Percentiles rank a stretch among this genome's conserved stretches.
Conservation (phyloP, 768 basidiomycete genomes). For the Lactarius tabidus region DNA sequence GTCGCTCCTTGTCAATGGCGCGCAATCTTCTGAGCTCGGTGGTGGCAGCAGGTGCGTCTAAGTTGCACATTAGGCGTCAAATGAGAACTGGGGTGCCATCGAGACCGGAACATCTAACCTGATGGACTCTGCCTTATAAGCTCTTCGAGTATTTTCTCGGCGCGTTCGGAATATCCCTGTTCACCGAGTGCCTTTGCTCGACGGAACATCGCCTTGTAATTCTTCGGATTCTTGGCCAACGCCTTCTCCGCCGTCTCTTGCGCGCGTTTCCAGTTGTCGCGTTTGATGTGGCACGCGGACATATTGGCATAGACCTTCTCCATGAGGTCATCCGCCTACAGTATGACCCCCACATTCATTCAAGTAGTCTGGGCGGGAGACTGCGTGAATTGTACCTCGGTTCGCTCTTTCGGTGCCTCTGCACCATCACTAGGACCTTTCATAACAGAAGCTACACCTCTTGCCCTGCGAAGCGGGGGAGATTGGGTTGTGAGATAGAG, state of each 20-base stretch:
- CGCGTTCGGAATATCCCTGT: conserved; percentile 70
- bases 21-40: conserved; percentile 61
- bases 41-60: conserved; percentile 57
- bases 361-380: neutral
- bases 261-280: conserved; percentile 73
- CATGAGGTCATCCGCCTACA: conserved; percentile 65
- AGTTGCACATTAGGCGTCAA: neutral
- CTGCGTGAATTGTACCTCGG: conserved; percentile 52
- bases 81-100: neutral
- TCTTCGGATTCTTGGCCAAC: conserved; percentile 66
- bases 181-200: conserved; percentile 79
- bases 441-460: conserved; percentile 1
- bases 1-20: conserved; percentile 61
- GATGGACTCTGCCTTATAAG: conserved; percentile 58
- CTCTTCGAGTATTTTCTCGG: conserved; percentile 60
- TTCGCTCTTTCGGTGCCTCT: conserved; percentile 48
- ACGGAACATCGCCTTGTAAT: conserved; percentile 75
- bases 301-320: conserved; percentile 85
- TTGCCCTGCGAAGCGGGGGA: conserved; percentile 14
- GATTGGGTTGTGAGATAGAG: neutral
- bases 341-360: neutral
- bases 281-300: conserved; percentile 80
- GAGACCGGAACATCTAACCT: conserved; percentile 38
- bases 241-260: conserved; percentile 82
- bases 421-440: conserved; percentile 19